A percentile compares a stretch with the other conserved stretches of the same genome.
phyloP scores from a whole-genome alignment of 352 stramenopile species.

The Phytophthora pisi region DNA sequence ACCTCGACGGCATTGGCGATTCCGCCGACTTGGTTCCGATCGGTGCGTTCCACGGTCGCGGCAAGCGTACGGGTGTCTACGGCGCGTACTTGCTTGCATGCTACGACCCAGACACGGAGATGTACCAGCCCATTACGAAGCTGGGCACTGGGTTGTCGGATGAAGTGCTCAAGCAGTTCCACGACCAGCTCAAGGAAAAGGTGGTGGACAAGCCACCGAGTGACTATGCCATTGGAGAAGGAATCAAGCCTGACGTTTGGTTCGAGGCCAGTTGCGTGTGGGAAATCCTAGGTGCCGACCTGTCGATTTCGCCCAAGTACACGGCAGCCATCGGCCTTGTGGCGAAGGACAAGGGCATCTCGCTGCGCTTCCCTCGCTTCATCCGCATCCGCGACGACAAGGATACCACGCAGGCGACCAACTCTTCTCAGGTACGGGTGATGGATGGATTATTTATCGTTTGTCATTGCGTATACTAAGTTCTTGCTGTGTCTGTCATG shows the following conservation, averaged over 20 bases:
- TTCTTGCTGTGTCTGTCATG: not conserved
- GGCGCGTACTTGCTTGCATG: conserved; percentile 98
- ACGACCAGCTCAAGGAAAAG: conserved; percentile 83
- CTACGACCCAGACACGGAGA: conserved; percentile 97
- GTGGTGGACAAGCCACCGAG: conserved; percentile 83
- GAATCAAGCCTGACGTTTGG: conserved; percentile 94
- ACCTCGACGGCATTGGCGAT: conserved; percentile 97
- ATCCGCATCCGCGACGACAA: conserved; percentile 99
- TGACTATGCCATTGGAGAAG: conserved; percentile 93
- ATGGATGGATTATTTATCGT: not conserved
- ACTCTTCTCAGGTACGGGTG: conserved; percentile 91
- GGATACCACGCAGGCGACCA: conserved; percentile 95
- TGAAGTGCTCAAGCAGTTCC: conserved; percentile 94
- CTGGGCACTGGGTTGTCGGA: conserved; percentile 99
- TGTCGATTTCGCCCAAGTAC: conserved; percentile 99
- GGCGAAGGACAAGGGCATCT: conserved; percentile 94
- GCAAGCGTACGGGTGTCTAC: conserved; percentile 97
- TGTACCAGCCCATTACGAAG: conserved; percentile 99
- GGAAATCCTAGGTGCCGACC: conserved; percentile 98
- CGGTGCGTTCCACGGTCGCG: conserved; percentile 96
- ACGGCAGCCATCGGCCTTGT: conserved; percentile 94
- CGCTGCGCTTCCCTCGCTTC: conserved; percentile 98
- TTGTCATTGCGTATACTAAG: not conserved
- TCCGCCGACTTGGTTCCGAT: conserved; percentile 99
- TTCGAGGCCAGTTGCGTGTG: conserved; percentile 97